Percentiles rank a stretch among this genome's conserved stretches.
These are phyloP conservation scores for Pichia eremophila DNA, from an alignment of 805 yeast genomes.

Conservation along the genomic window DNA sequence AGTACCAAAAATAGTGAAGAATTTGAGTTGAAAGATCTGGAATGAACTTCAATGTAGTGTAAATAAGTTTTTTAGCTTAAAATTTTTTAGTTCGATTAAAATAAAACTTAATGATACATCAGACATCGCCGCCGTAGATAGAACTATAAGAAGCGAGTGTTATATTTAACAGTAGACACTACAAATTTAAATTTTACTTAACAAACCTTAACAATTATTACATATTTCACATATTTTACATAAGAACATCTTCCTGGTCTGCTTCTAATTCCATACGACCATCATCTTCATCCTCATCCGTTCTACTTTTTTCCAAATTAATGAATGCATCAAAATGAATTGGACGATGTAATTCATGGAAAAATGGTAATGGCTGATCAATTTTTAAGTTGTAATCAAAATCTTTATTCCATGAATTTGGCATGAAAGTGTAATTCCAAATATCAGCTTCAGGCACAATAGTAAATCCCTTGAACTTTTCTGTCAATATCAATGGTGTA, in stretches of 20 bases:
- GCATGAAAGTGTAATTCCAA: slow-evolving; percentile 90
- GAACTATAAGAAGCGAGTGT: too few relatives aligned
- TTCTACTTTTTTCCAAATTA: slow-evolving; percentile 36
- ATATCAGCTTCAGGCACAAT: slow-evolving; percentile 74
- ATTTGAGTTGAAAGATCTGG: slow-evolving; percentile 10
- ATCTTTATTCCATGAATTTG: slow-evolving; percentile 70
- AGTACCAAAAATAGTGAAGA: not conserved
- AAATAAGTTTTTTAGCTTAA: too few relatives aligned
- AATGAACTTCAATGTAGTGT: too few relatives aligned
- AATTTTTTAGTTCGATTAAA: too few relatives aligned
- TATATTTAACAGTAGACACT: too few relatives aligned
- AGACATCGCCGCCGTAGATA: too few relatives aligned
- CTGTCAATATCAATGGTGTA: slow-evolving; percentile 67
- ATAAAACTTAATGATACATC: too few relatives aligned
- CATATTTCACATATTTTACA: not conserved
- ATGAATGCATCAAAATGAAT: slow-evolving; percentile 72
- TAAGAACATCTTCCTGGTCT: slow-evolving; percentile 9
- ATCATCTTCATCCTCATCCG: slow-evolving; percentile 18
- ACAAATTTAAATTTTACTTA: too few relatives aligned
- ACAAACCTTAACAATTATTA: too few relatives aligned
- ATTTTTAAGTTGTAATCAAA: slow-evolving; percentile 53
- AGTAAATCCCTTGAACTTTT: slow-evolving; percentile 69
- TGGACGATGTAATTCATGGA: slow-evolving; percentile 82
- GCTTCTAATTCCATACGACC: slow-evolving; percentile 6
- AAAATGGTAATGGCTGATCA: slow-evolving; percentile 75